Evolutionary conservation across 2,329 filamentous ascomycete genomes (phyloP).

Genomic region (Cercospora sojina): DNA sequence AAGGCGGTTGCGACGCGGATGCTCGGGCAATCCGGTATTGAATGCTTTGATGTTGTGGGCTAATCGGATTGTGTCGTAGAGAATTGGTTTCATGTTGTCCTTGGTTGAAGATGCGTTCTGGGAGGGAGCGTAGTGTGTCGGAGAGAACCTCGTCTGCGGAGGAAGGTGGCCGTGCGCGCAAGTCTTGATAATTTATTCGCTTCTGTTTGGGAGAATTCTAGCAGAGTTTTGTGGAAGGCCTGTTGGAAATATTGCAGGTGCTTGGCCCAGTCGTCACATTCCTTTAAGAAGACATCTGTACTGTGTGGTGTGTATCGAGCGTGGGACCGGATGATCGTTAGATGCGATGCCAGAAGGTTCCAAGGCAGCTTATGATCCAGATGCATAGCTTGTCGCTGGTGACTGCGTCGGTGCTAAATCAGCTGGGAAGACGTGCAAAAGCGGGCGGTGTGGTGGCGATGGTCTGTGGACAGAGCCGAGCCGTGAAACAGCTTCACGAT

Average conservation of each 20-base stretch:
- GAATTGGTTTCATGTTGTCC: not conserved
- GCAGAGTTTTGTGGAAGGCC: not conserved
- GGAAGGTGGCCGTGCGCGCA: not conserved
- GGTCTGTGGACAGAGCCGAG: not conserved
- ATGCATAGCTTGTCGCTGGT: not conserved
- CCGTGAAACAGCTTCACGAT: not conserved
- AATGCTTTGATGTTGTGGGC: not conserved
- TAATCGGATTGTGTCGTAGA: not conserved
- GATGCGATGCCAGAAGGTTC: not conserved
- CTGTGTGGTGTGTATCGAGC: not conserved
- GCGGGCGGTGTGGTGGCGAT: not conserved
- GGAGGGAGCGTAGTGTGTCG: not conserved
- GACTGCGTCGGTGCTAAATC: not conserved
- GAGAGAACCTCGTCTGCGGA: not conserved
- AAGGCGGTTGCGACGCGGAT: not conserved
- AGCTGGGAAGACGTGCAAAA: not conserved
- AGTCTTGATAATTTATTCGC: not conserved
- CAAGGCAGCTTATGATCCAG: not conserved
- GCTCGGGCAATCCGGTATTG: not conserved
- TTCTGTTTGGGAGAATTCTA: not conserved
- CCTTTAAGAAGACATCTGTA: not conserved
- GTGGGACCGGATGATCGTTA: not conserved
- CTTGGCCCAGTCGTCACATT: not conserved
- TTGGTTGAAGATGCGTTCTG: not conserved
- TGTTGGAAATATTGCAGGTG: not conserved